Evolutionary conservation across 1,139 yeast genomes (phyloP).

Genomic region (Blastobotrys raffinosifermentans): DNA sequence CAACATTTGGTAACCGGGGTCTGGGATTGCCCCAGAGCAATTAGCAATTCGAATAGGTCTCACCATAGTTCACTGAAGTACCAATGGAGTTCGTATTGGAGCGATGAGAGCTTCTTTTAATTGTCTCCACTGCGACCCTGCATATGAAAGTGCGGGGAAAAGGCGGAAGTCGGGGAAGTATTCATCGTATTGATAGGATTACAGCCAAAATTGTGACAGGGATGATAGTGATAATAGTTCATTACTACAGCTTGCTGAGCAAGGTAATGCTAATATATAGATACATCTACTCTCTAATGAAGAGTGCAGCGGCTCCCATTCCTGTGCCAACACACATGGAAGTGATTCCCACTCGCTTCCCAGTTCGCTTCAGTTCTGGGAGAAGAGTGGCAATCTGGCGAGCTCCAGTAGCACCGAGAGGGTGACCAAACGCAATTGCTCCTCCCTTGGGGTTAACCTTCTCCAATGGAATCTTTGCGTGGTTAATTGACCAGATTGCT

Average conservation of each 20-base stretch:
- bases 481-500: constrained; percentile 68
- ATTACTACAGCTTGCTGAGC: too few species aligned
- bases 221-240: neutral
- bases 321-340: constrained; percentile 98
- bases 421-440: constrained; percentile 94
- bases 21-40: constrained; percentile 8
- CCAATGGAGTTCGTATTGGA: too few species aligned
- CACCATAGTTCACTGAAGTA: too few species aligned
- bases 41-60: constrained; percentile 8
- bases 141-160: too few species aligned
- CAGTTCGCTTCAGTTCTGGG: constrained; percentile 58
- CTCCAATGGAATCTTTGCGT: constrained; percentile 57
- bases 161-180: too few species aligned
- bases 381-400: constrained; percentile 87
- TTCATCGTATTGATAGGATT: too few species aligned
- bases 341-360: constrained; percentile 81
- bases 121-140: too few species aligned
- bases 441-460: constrained; percentile 92
- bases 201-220: too few species aligned
- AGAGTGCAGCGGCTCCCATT: constrained; percentile 93
- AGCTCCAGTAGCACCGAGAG: constrained; percentile 93
- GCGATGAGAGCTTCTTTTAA: too few species aligned
- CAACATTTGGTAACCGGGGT: constrained; percentile 16
- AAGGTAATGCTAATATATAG: too few species aligned
- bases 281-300: constrained; percentile 63